These are phyloP conservation scores for Phytophthora uliginosa DNA, from an alignment of 352 stramenopile species.

Conservation along the genomic window DNA sequence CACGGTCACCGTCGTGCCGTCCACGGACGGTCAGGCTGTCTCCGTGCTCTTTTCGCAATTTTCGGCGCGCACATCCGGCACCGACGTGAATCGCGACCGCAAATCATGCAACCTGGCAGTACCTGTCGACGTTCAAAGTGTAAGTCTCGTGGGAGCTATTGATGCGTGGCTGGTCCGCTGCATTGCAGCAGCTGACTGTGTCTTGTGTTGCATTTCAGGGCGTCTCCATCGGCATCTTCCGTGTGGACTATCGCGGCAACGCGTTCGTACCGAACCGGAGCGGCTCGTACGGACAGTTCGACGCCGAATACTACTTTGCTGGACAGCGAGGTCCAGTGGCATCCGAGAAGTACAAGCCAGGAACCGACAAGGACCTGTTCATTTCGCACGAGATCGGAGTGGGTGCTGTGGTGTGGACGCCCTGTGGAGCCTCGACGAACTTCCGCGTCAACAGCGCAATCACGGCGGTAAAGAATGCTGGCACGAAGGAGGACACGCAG, in stretches of 20 bases:
- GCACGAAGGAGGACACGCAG: conserved; percentile 47
- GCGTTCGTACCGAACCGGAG: conserved; percentile 45
- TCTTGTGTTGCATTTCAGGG: conserved; percentile 15
- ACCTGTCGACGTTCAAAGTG: conserved; percentile 51
- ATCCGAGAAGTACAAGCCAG: conserved; percentile 40
- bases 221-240: conserved; percentile 50
- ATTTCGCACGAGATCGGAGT: conserved; percentile 57
- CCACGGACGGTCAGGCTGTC: conserved; percentile 38
- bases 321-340: conserved; percentile 46
- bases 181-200: conserved; percentile 13
- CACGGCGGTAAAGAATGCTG: conserved; percentile 44
- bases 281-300: conserved; percentile 51
- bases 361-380: conserved; percentile 54
- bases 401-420: conserved; percentile 59
- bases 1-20: conserved; percentile 37
- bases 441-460: conserved; percentile 66
- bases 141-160: conserved; percentile 22
- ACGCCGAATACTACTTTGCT: conserved; percentile 73
- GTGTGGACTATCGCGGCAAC: conserved; percentile 61
- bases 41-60: conserved; percentile 46
- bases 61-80: conserved; percentile 32
- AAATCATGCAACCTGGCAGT: conserved; percentile 55
- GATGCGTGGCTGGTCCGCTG: conserved; percentile 9
- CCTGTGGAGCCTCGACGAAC: conserved; percentile 56
- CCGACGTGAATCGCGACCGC: conserved; percentile 43